These are phyloP conservation scores for Cutaneotrichosporon spelunceum DNA, from an alignment of 1,284 basidiomycete genomes.

Conservation along the genomic window DNA sequence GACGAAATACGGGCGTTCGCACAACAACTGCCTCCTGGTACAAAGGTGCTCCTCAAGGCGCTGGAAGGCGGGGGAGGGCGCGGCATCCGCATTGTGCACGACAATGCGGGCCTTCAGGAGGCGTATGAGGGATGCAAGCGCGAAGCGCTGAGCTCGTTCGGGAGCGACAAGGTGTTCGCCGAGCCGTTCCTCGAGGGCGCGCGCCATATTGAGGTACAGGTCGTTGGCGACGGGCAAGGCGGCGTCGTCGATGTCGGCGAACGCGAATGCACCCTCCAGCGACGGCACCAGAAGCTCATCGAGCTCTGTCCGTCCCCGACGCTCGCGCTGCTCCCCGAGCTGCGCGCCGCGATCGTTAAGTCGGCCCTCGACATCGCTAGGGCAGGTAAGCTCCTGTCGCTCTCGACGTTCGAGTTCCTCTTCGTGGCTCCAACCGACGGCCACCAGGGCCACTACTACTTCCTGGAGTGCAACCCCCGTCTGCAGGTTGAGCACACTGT, in stretches of 20 bases:
- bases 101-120: conserved; percentile 57
- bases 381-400: conserved; percentile 20
- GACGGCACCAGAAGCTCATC: conserved; percentile 25
- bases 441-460: conserved; percentile 14
- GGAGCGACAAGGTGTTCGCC: conserved; percentile 78
- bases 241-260: conserved; percentile 18
- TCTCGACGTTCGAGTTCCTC: conserved; percentile 26
- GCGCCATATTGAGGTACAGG: conserved; percentile 82
- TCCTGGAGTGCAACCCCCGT: conserved; percentile 27
- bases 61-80: conserved; percentile 71
- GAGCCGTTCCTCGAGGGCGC: conserved; percentile 84
- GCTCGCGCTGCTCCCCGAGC: conserved; percentile 7
- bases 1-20: conserved; percentile 23
- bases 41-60: conserved; percentile 61
- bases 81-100: conserved; percentile 62
- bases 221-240: conserved; percentile 46
- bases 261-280: conserved; percentile 23
- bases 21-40: conserved; percentile 30
- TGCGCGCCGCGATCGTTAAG: conserved; percentile 19
- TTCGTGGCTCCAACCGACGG: conserved; percentile 10
- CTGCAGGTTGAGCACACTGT: conserved; percentile 27
- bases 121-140: conserved; percentile 77
- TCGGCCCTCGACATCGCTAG: conserved; percentile 16
- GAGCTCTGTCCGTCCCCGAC: conserved; percentile 25
- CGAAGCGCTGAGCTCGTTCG: conserved; percentile 79